Evolutionary conservation across 2,329 filamentous ascomycete genomes (phyloP).

Genomic region (Epichloe glyceriae): DNA sequence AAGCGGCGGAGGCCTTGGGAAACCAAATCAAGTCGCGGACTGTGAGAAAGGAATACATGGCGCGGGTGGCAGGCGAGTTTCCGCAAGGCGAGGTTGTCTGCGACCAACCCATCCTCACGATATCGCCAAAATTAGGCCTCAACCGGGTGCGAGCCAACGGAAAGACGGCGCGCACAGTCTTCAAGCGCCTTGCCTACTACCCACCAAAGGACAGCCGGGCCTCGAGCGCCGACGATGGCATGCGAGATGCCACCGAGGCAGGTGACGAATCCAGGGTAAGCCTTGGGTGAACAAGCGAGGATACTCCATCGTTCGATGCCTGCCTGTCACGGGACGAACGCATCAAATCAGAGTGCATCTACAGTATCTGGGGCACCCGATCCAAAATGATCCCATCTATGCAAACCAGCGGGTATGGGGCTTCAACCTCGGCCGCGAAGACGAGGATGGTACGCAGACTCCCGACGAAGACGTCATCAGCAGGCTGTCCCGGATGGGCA

Average conservation of each 20-base stretch:
- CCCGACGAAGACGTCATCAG: slow-evolving; percentile 85
- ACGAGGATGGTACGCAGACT: slow-evolving; percentile 52
- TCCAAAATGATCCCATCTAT: slow-evolving; percentile 96
- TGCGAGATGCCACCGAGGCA: slow-evolving; percentile 3
- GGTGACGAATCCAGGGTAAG: slow-evolving; percentile 11
- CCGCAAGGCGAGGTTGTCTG: slow-evolving; percentile 85
- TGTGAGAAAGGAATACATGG: slow-evolving; percentile 91
- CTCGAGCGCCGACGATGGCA: slow-evolving; percentile 10
- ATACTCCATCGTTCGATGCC: slow-evolving; percentile 89
- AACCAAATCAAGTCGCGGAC: slow-evolving; percentile 66
- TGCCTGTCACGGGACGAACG: slow-evolving; percentile 85
- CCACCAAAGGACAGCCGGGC: slow-evolving; percentile 31
- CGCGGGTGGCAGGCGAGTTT: slow-evolving; percentile 80
- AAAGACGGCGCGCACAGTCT: slow-evolving; percentile 80
- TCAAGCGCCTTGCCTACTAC: slow-evolving; percentile 87
- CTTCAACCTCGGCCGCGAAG: slow-evolving; percentile 54
- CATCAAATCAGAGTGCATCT: slow-evolving; percentile 93
- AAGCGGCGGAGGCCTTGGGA: slow-evolving; percentile 65
- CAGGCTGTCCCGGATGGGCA: slow-evolving; percentile 79
- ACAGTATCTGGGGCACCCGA: slow-evolving; percentile 87
- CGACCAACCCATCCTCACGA: slow-evolving; percentile 84
- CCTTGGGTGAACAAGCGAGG: slow-evolving; percentile 50
- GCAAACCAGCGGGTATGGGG: slow-evolving; percentile 91
- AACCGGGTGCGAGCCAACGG: slow-evolving; percentile 92
- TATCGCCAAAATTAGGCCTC: slow-evolving; percentile 87